Conservation (phyloP, 1,139 yeast genomes). For the Magnusiomyces suaveolens region DNA sequence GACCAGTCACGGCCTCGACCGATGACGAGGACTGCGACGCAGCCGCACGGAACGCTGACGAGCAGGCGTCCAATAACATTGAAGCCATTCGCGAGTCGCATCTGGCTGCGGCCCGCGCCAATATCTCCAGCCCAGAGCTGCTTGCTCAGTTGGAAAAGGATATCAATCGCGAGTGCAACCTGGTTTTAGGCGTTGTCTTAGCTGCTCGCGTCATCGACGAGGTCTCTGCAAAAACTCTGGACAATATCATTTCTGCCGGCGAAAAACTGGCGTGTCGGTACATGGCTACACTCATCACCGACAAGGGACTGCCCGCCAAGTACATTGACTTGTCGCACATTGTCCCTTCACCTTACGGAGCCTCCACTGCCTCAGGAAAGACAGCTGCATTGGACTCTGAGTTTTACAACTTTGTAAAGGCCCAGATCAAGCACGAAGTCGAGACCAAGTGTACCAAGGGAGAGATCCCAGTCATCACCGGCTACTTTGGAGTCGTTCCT, state of each 20-base stretch:
- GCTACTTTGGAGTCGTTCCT: conserved; percentile 89
- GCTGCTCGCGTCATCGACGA: conserved; percentile 92
- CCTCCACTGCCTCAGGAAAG: not conserved
- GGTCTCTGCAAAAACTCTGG: conserved; percentile 78
- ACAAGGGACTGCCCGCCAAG: conserved; percentile 63
- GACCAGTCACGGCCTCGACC: not conserved
- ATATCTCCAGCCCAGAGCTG: conserved; percentile 41
- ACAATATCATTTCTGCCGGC: conserved; percentile 85
- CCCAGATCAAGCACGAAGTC: conserved; percentile 45
- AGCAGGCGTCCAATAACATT: conserved; percentile 26
- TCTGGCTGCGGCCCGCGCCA: conserved; percentile 53
- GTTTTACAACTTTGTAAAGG: conserved; percentile 51
- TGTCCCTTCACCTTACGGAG: conserved; percentile 27
- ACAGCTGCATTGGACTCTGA: conserved; percentile 41
- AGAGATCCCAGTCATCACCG: conserved; percentile 80
- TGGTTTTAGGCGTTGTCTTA: conserved; percentile 58
- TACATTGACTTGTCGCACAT: conserved; percentile 73
- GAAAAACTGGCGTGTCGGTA: conserved; percentile 85
- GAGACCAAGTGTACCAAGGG: conserved; percentile 33
- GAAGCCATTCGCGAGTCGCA: conserved; percentile 69
- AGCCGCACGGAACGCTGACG: not conserved
- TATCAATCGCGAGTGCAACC: conserved; percentile 55
- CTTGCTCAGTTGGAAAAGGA: conserved; percentile 43
- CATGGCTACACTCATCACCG: conserved; percentile 77
- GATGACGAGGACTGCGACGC: conserved; percentile 24